Conservation (phyloP, 2,329 filamentous ascomycete genomes). For the Diaporthe batatas region DNA sequence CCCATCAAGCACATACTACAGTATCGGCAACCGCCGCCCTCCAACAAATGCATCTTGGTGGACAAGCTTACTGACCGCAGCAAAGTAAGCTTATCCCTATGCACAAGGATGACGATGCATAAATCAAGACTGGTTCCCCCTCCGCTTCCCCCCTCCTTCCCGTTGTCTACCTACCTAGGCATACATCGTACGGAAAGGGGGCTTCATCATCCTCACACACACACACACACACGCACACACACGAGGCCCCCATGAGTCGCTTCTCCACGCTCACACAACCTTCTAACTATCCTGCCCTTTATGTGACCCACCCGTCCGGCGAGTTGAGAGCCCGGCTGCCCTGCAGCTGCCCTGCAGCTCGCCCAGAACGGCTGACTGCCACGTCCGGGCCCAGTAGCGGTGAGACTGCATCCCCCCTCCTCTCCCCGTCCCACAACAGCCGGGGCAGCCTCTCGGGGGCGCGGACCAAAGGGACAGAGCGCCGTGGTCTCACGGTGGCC, state of each 20-base stretch:
- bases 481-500: background rate
- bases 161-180: background rate
- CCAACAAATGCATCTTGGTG: background rate
- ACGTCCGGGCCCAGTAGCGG: slow-evolving; percentile 33
- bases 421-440: background rate
- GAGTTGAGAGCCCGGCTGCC: slow-evolving; percentile 8
- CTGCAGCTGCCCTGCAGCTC: slow-evolving; percentile 39
- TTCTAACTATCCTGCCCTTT: background rate
- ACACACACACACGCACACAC: too few species aligned
- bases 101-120: slow-evolving; percentile 24
- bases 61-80: slow-evolving; percentile 15
- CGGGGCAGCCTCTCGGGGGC: background rate
- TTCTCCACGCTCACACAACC: slow-evolving; percentile 1
- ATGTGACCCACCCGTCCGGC: background rate
- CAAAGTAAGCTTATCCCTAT: slow-evolving; percentile 20
- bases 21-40: slow-evolving; percentile 23
- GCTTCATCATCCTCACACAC: background rate
- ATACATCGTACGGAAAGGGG: background rate
- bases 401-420: slow-evolving; percentile 16
- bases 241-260: slow-evolving; percentile 8
- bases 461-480: background rate
- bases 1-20: background rate
- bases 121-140: background rate
- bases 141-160: background rate
- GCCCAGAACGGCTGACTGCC: slow-evolving; percentile 27